phyloP scores from a whole-genome alignment of 495 filamentous ascomycete species.

The Sordaria brevicollis region DNA sequence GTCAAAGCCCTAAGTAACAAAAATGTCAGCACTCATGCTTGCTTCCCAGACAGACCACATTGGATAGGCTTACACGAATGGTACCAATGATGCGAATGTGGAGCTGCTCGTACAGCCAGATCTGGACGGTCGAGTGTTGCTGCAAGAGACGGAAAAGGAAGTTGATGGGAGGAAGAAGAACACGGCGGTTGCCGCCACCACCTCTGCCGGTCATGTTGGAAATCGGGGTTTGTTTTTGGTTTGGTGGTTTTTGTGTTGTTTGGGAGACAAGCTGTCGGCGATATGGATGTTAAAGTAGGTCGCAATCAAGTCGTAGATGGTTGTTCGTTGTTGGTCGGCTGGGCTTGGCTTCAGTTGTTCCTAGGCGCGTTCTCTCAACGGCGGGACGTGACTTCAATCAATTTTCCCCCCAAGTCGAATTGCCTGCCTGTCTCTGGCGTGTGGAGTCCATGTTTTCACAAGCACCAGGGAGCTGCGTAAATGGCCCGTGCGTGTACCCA shows the following conservation, averaged over 20 bases:
- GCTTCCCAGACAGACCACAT: constrained; percentile 8
- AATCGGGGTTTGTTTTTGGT: neutral
- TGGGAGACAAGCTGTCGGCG: neutral
- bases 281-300: neutral
- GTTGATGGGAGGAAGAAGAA: constrained; percentile 88
- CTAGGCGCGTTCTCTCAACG: neutral
- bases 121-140: constrained; percentile 72
- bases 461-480: neutral
- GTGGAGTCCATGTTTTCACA: neutral
- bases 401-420: neutral
- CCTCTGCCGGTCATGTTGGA: constrained; percentile 68
- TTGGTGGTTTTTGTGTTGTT: constrained; percentile 1
- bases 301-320: neutral
- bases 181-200: constrained; percentile 72
- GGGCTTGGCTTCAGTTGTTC: neutral
- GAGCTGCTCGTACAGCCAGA: constrained; percentile 96
- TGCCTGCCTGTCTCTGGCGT: neutral
- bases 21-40: neutral
- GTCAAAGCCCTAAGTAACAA: constrained; percentile 45
- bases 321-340: neutral
- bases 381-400: neutral
- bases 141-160: constrained; percentile 97
- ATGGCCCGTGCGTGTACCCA: neutral
- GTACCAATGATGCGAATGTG: constrained; percentile 89
- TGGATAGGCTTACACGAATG: constrained; percentile 58